Conservation (phyloP, 345 rosid species). For the Acer negundo region DNA sequence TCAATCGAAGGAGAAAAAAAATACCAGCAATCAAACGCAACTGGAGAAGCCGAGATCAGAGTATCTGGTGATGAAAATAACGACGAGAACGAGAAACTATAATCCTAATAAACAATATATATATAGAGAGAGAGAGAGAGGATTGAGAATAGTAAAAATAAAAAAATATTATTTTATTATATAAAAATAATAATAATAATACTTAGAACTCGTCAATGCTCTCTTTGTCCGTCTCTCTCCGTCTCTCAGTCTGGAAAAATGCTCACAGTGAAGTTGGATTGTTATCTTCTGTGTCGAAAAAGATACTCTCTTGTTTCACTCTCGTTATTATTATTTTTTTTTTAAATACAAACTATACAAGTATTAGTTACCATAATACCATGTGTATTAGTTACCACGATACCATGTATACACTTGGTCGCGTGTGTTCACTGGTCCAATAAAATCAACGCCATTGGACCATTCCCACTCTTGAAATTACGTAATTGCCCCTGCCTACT, state of each 20-base stretch:
- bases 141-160: not conserved
- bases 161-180: not conserved
- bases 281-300: not conserved
- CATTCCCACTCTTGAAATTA: not conserved
- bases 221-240: not conserved
- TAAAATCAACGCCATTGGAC: not conserved
- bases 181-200: not conserved
- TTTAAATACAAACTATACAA: not conserved
- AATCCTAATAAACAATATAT: not conserved
- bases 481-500: not conserved
- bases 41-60: conserved; percentile 7
- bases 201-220: not conserved
- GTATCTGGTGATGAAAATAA: not conserved
- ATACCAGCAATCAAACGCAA: conserved; percentile 12
- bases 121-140: not conserved
- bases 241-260: not conserved
- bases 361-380: too few relatives aligned
- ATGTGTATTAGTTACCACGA: too few relatives aligned
- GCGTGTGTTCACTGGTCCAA: not conserved
- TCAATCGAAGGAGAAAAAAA: not conserved
- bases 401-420: not conserved
- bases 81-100: not conserved
- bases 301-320: too few relatives aligned
- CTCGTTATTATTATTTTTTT: too few relatives aligned
- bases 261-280: not conserved